phyloP scores from a whole-genome alignment of 208 protist genomes.

The Trypanosoma boissoni region DNA sequence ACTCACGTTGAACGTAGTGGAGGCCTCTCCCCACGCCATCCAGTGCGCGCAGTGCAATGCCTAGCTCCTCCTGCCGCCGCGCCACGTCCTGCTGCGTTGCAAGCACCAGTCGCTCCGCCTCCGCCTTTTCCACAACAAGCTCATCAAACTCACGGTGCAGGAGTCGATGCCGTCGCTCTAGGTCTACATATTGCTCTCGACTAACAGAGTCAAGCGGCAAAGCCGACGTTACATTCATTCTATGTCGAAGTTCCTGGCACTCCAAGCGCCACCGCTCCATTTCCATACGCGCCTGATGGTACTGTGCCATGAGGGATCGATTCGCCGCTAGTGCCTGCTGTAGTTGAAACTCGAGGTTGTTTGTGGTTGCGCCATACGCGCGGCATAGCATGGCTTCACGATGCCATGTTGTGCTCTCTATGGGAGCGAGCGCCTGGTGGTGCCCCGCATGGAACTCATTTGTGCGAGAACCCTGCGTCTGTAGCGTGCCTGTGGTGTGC shows the following conservation, averaged over 20 bases:
- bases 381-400: background rate
- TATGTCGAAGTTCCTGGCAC: constrained; percentile 15
- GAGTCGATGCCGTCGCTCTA: constrained; percentile 16
- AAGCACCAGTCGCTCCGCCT: constrained; percentile 8
- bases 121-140: constrained; percentile 9
- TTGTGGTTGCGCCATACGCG: background rate
- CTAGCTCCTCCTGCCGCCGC: constrained; percentile 31
- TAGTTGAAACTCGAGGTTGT: constrained; percentile 18
- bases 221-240: background rate
- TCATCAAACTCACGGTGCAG: constrained; percentile 24
- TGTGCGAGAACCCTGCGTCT: no score
- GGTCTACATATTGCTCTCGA: constrained; percentile 18
- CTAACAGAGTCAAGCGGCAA: constrained; percentile 3
- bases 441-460: no score
- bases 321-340: constrained; percentile 9
- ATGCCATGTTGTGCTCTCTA: background rate
- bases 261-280: constrained; percentile 22
- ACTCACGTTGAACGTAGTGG: constrained; percentile 33
- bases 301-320: constrained; percentile 8
- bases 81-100: constrained; percentile 3
- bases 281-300: constrained; percentile 19
- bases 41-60: constrained; percentile 36
- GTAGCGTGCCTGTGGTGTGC: no score
- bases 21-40: constrained; percentile 53
- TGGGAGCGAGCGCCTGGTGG: background rate